A percentile compares a stretch with the other conserved stretches of the same genome.
Evolutionary conservation across 2,329 filamentous ascomycete species (phyloP).

Genomic region (Colletotrichum truncatum): DNA sequence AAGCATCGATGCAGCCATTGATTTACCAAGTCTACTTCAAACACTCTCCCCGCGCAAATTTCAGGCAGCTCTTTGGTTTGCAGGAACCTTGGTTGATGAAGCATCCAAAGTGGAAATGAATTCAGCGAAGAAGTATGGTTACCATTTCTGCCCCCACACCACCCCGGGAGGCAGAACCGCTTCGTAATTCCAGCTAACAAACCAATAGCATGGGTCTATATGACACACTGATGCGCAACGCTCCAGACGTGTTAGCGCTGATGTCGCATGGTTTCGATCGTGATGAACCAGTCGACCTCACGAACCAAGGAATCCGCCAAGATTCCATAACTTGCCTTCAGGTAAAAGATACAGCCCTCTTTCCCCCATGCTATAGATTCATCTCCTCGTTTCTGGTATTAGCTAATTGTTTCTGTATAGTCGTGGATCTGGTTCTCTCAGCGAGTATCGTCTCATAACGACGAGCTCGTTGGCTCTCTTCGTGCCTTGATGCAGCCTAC

Average conservation of each 20-base stretch:
- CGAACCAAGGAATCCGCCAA: slow-evolving; percentile 49
- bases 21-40: slow-evolving; percentile 56
- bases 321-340: slow-evolving; percentile 71
- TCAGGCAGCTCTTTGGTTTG: slow-evolving; percentile 72
- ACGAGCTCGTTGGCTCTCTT: slow-evolving; percentile 66
- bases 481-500: slow-evolving; percentile 67
- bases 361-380: not conserved
- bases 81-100: slow-evolving; percentile 71
- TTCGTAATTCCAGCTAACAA: not conserved
- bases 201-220: slow-evolving; percentile 47
- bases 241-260: slow-evolving; percentile 49
- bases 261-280: slow-evolving; percentile 47
- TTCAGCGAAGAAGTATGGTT: slow-evolving; percentile 62
- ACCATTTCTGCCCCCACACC: not conserved
- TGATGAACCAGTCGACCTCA: slow-evolving; percentile 32
- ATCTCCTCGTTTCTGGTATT: not conserved
- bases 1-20: slow-evolving; percentile 41
- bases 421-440: slow-evolving; percentile 81
- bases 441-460: slow-evolving; percentile 65
- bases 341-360: slow-evolving; percentile 47
- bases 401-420: slow-evolving; percentile 47
- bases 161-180: not conserved
- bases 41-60: slow-evolving; percentile 57
- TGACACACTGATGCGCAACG: slow-evolving; percentile 49
- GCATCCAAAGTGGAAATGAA: slow-evolving; percentile 73